phyloP scores from a whole-genome alignment of 345 rosid genomes.

The Draba incana region DNA sequence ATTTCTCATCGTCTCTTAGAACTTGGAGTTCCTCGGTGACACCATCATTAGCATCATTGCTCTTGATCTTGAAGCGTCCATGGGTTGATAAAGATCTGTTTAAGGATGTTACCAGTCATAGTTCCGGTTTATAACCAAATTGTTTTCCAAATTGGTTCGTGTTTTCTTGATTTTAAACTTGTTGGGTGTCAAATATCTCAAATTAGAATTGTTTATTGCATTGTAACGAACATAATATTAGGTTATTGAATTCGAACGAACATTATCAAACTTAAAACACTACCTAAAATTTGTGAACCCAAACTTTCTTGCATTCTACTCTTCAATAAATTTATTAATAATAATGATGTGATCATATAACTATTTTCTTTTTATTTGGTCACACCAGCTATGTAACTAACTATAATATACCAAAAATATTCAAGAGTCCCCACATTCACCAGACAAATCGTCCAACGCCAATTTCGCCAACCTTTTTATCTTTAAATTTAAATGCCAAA shows the following conservation, averaged over 20 bases:
- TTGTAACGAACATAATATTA: conserved; percentile 8
- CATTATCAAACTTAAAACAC: conserved; percentile 3
- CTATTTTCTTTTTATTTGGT: background rate
- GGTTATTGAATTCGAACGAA: conserved; percentile 9
- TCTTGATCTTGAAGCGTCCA: conserved; percentile 33
- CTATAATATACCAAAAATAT: background rate
- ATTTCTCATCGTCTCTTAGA: conserved; percentile 37
- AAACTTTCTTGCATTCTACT: conserved; percentile 21
- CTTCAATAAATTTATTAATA: background rate
- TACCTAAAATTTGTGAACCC: conserved; percentile 25
- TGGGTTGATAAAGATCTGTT: too few relatives aligned
- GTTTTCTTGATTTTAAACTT: background rate
- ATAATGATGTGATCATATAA: background rate
- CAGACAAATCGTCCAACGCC: conserved; percentile 30
- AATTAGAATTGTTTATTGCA: background rate
- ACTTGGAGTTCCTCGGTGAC: conserved; percentile 45
- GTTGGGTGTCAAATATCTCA: background rate
- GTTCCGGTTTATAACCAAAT: background rate
- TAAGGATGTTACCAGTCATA: background rate
- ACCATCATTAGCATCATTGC: conserved; percentile 29
- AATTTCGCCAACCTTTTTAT: conserved; percentile 31
- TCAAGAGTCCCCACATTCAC: conserved; percentile 29
- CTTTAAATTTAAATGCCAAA: background rate
- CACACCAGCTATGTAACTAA: background rate
- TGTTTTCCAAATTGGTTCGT: background rate